Base-by-base conservation (phyloP, 495 filamentous ascomycete species). In the Podospora didyma region DNA sequence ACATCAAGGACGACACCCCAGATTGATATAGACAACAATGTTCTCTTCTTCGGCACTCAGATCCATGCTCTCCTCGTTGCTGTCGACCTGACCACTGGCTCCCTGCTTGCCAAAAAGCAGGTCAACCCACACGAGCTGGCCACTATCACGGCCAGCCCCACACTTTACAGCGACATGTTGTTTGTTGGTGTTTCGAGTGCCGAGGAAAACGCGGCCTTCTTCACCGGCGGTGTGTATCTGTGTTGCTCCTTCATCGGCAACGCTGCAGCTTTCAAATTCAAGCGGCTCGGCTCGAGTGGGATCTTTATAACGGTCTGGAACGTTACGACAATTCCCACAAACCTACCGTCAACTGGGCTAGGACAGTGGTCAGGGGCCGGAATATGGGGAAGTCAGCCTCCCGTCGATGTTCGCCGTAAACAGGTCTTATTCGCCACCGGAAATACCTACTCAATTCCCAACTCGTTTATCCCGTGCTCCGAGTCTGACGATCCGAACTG, bases 381-480 rank as follows among this genome's bases (percentile, higher is more conserved):
- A 14, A 50, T 75, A 14, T 76, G 73, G 73, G 73, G 73, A 23
- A 67, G 63, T 46, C 73, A 75, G 56, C 73, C 73, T 19, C 54
- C 73, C 26, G 73, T 76, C 46, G 73, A 76, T 42, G 14, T 35
- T 1, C 24, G 12, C 1, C 63, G 62, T 6, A 46, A 58, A 22
- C 73, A 75, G 53, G 65, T 76, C 49, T 73, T 72, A 60, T 64
- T 73, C 57, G 73, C 58, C 22, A 74, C 74, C 7, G 73, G 70
- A 4, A 73, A 75, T 54, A 23, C 63, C 3, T 76, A 75, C 56
- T 49, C 51, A 2, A 35, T 63, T 3, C 68, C 71, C 1, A 17
- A 52, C 11, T 47, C 20, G 2, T 51, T 19, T n/a, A 21, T 39
- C 5, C 49, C 49, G 10, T 51, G 49, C 34, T 21, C 71, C 62